Percentiles rank a stretch among this genome's conserved stretches.
These are phyloP conservation scores for Erythrophleum fordii DNA, from an alignment of 306 rosid genomes.

Conservation along the genomic window DNA sequence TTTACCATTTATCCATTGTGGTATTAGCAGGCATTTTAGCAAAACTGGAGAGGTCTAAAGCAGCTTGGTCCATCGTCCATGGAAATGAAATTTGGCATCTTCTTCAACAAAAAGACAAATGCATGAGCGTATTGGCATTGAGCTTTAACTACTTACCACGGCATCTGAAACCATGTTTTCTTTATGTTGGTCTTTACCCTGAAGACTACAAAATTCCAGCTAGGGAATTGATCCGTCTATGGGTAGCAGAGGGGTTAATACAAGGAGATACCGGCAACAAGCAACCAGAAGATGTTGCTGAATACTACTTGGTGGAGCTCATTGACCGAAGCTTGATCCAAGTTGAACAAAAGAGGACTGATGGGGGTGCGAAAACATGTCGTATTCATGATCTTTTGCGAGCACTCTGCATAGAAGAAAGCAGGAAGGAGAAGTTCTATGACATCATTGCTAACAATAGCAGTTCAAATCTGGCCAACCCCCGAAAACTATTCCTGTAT, in stretches of 20 bases:
- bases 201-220: constrained; percentile 33
- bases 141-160: constrained; percentile 22
- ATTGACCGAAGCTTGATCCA: constrained; percentile 16
- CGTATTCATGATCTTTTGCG: constrained; percentile 19
- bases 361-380: constrained; percentile 18
- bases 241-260: background rate
- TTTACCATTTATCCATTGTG: background rate
- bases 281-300: constrained; percentile 12
- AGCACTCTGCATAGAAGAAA: background rate
- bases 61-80: background rate
- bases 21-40: background rate
- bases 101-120: background rate
- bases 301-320: background rate
- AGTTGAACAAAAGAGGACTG: background rate
- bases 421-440: background rate
- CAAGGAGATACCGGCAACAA: background rate
- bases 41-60: background rate
- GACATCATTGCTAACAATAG: background rate
- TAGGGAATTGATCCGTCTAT: background rate
- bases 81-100: background rate
- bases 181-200: constrained; percentile 38
- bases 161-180: constrained; percentile 38
- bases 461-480: background rate
- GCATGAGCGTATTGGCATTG: background rate
- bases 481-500: constrained; percentile 9